phyloP scores from a whole-genome alignment of 305 asterid genomes.

The Plantago rigida region DNA sequence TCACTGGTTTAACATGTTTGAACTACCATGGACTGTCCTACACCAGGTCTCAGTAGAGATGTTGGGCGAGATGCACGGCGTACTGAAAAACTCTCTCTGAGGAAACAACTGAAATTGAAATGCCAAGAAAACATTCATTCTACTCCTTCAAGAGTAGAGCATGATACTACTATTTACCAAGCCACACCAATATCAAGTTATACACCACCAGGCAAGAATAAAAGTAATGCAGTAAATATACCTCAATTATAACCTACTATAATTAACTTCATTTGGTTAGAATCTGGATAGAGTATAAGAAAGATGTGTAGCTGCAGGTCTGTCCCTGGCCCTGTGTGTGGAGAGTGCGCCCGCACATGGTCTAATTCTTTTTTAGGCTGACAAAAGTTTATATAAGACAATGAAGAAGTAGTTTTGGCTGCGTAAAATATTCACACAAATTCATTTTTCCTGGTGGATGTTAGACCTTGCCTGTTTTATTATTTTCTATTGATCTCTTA shows the following conservation, averaged over 20 bases:
- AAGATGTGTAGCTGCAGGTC: neutral
- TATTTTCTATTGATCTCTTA: too few species aligned
- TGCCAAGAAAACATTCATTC: conserved; percentile 49
- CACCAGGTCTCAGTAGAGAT: conserved; percentile 58
- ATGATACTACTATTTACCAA: conserved; percentile 44
- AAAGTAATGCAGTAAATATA: too few species aligned
- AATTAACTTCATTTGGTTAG: neutral
- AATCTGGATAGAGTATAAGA: conserved; percentile 16
- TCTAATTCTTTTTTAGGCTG: too few species aligned
- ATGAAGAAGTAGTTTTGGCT: too few species aligned
- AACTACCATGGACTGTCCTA: conserved; percentile 18
- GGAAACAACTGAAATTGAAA: conserved; percentile 81
- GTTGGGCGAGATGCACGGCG: conserved; percentile 59
- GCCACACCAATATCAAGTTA: conserved; percentile 53
- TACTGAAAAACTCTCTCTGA: conserved; percentile 65
- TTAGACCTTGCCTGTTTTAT: too few species aligned
- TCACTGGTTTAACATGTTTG: conserved; percentile 11
- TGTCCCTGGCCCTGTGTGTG: too few species aligned
- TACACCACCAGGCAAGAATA: conserved; percentile 59
- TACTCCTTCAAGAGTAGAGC: conserved; percentile 35
- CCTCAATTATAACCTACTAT: too few species aligned
- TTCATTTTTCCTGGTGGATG: too few species aligned
- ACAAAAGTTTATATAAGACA: too few species aligned
- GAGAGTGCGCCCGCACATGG: too few species aligned
- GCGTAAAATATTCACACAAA: too few species aligned